Evolutionary conservation across 148 eudicot species (phyloP).

Genomic region (Fagopyrum homotropicum): DNA sequence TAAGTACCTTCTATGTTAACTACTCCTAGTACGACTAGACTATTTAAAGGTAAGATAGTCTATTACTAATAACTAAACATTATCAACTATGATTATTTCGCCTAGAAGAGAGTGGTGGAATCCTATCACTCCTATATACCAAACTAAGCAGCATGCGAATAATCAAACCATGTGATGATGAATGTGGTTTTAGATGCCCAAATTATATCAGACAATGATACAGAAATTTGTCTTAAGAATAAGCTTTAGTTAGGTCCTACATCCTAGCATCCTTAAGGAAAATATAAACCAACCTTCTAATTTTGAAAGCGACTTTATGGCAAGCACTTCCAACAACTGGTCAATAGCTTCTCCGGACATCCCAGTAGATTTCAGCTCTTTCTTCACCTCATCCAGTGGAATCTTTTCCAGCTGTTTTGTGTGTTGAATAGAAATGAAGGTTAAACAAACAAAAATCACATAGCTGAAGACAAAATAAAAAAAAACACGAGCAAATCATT

Average conservation of each 20-base stretch:
- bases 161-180: not conserved
- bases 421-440: not conserved
- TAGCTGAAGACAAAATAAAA: not conserved
- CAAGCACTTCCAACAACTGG: conserved; percentile 75
- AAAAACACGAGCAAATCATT: not conserved
- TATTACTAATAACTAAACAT: too few species aligned
- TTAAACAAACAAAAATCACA: not conserved
- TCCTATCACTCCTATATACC: not conserved
- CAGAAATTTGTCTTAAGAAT: not conserved
- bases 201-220: not conserved
- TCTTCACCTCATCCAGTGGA: conserved; percentile 79
- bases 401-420: conserved; percentile 67
- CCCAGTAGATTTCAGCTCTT: conserved; percentile 66
- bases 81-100: too few species aligned
- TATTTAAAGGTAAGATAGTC: too few species aligned
- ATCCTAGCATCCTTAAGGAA: not conserved
- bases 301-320: conserved; percentile 65
- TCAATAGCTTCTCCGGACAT: conserved; percentile 75
- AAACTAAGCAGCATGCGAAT: not conserved
- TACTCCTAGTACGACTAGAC: too few species aligned
- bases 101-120: too few species aligned
- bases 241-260: not conserved
- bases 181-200: not conserved
- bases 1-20: too few species aligned
- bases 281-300: conserved; percentile 62